Percentiles rank a stretch among this genome's conserved stretches.
phyloP scores from a whole-genome alignment of 176 grass and related monocot species.

The Avena eriantha region DNA sequence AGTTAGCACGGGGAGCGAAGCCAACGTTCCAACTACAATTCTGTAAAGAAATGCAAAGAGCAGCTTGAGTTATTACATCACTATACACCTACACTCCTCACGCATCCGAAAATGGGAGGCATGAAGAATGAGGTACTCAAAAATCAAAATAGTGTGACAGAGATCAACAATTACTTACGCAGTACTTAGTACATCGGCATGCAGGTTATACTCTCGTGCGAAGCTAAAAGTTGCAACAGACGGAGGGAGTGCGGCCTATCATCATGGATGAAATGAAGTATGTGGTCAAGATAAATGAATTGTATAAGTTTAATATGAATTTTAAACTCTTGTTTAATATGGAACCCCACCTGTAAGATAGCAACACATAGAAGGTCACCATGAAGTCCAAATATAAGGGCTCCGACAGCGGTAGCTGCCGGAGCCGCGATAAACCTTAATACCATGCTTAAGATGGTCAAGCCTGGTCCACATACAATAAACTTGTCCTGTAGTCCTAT shows the following conservation, averaged over 20 bases:
- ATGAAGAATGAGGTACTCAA: neutral
- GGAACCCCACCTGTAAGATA: constrained; percentile 55
- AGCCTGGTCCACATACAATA: constrained; percentile 57
- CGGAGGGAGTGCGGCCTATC: constrained; percentile 80
- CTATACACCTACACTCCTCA: neutral
- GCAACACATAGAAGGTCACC: constrained; percentile 71
- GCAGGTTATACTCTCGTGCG: constrained; percentile 70
- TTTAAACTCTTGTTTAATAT: neutral
- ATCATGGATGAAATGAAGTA: neutral
- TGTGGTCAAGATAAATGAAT: neutral
- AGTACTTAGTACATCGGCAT: constrained; percentile 72
- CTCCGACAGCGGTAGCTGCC: constrained; percentile 41
- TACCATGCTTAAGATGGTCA: constrained; percentile 56
- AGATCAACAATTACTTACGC: constrained; percentile 53
- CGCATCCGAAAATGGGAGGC: too few species aligned
- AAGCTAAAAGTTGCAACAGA: constrained; percentile 72
- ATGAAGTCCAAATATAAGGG: constrained; percentile 49
- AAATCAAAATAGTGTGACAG: neutral
- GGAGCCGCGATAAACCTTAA: constrained; percentile 72
- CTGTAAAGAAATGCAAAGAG: constrained; percentile 38
- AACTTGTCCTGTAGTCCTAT: constrained; percentile 85
- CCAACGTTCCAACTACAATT: constrained; percentile 71
- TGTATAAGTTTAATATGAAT: rapidly evolving
- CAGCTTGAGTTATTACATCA: neutral
- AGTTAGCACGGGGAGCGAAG: constrained; percentile 61